Conservation (phyloP, 257 asterid genomes). For the Asclepias syriaca region DNA sequence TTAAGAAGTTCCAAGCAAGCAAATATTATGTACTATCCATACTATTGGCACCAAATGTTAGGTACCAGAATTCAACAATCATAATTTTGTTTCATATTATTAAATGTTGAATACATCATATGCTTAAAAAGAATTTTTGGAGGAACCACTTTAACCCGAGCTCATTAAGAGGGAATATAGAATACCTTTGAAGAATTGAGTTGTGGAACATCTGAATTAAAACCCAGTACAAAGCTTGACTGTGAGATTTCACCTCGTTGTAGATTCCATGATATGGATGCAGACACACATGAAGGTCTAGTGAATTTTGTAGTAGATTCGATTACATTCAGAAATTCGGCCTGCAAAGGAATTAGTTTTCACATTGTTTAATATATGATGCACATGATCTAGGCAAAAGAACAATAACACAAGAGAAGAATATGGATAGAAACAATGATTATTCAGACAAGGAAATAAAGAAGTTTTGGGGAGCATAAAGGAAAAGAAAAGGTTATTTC, state of each 20-base stretch:
- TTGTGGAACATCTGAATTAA: slow-evolving; percentile 54
- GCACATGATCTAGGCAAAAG: not conserved
- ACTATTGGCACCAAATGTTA: not conserved
- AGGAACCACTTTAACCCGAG: not conserved
- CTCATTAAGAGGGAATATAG: slow-evolving; percentile 1
- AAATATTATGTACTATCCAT: not conserved
- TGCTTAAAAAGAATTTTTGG: not conserved
- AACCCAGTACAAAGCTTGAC: slow-evolving; percentile 81
- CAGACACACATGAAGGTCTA: slow-evolving; percentile 57
- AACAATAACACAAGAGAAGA: not conserved
- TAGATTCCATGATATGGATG: slow-evolving; percentile 90
- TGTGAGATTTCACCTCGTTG: slow-evolving; percentile 55
- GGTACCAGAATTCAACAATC: not conserved
- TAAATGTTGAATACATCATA: slow-evolving; percentile 1
- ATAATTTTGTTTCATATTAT: not conserved
- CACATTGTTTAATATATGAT: not conserved
- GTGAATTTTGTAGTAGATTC: slow-evolving; percentile 70
- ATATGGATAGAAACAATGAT: not conserved
- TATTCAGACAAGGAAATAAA: not conserved
- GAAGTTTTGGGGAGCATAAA: not conserved
- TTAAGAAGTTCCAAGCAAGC: not conserved
- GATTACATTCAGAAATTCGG: slow-evolving; percentile 76
- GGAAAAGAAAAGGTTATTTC: not conserved
- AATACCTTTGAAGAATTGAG: slow-evolving; percentile 82
- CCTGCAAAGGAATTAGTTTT: slow-evolving; percentile 35